phyloP scores from a whole-genome alignment of 257 asterid species.

The Nicotiana sylvestris region DNA sequence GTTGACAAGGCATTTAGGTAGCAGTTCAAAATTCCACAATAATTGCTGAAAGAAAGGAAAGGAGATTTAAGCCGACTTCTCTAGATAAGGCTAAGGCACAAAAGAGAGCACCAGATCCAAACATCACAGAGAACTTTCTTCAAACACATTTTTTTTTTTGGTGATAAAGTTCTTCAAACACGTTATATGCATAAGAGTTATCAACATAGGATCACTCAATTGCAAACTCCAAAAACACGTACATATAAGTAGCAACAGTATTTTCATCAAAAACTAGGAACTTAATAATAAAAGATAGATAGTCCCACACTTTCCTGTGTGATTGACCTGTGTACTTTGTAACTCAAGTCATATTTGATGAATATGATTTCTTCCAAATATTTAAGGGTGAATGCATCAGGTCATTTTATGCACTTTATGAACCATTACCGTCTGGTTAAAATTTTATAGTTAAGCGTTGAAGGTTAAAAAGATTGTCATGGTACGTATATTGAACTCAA shows the following conservation, averaged over 20 bases:
- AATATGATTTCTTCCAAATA: no score
- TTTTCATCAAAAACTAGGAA: not conserved
- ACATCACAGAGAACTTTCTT: not conserved
- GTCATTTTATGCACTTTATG: no score
- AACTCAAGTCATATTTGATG: no score
- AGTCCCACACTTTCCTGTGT: not conserved
- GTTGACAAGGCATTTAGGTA: not conserved
- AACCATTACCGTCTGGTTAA: no score
- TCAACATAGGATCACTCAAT: not conserved
- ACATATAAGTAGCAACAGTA: not conserved
- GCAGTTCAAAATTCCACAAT: not conserved
- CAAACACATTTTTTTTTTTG: not conserved
- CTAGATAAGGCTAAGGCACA: not conserved
- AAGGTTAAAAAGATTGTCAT: no score
- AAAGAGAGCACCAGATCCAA: not conserved
- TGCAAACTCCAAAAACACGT: not conserved
- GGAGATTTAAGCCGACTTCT: not conserved
- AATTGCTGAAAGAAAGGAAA: not conserved
- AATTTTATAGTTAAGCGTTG: no score
- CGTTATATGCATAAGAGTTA: not conserved
- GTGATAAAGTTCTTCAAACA: not conserved
- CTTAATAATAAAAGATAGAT: not conserved
- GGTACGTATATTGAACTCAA: no score
- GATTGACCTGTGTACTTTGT: no score
- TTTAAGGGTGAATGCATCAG: no score